These are phyloP conservation scores for Leccinum brunneo-olivaceum DNA, from an alignment of 1,284 basidiomycete species.

Conservation along the genomic window DNA sequence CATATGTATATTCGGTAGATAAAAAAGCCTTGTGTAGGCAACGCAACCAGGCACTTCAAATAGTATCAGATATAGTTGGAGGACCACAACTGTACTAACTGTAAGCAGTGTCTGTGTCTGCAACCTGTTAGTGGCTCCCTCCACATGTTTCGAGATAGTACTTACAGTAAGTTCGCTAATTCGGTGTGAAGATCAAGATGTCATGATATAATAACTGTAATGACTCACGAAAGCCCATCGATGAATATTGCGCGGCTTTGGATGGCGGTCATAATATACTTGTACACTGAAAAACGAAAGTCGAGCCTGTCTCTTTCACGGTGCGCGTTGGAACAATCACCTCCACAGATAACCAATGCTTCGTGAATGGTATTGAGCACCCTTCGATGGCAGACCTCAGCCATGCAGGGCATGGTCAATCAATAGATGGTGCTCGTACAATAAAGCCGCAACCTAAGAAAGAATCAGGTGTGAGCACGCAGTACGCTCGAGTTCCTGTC, in stretches of 20 bases:
- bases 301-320: neutral
- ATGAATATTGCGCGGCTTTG: no score
- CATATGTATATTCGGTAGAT: neutral
- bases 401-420: neutral
- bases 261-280: neutral
- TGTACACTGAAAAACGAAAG: neutral
- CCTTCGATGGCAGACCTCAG: neutral
- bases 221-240: no score
- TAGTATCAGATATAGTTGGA: neutral
- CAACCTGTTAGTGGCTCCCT: no score
- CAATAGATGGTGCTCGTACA: neutral
- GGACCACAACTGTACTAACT: neutral
- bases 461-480: no score
- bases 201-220: no score
- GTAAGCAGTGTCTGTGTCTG: no score
- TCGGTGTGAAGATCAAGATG: no score
- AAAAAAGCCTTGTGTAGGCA: neutral
- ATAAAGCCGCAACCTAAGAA: neutral
- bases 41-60: neutral
- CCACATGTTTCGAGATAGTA: no score
- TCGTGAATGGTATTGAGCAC: conserved; percentile 2
- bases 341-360: neutral
- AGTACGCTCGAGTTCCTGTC: no score
- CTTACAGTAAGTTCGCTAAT: no score
- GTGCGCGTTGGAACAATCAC: neutral